Percentiles rank a stretch among this genome's conserved stretches.
phyloP scores from a whole-genome alignment of 768 basidiomycete species.

The Leccinum imitatum region DNA sequence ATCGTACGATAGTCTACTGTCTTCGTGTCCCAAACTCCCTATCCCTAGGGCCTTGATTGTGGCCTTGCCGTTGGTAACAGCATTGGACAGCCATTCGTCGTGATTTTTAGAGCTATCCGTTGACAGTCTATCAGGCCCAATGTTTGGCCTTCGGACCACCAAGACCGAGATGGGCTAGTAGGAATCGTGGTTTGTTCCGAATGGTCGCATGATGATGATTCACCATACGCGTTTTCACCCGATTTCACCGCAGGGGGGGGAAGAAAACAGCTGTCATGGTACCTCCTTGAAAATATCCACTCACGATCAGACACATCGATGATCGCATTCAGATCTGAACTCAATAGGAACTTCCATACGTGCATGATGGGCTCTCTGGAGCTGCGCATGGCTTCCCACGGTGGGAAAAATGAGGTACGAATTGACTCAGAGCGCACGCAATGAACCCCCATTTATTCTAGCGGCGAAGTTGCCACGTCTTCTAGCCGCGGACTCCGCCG shows the following conservation, averaged over 20 bases:
- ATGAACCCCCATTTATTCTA: not conserved
- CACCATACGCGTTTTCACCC: conserved; percentile 8
- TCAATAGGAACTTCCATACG: not conserved
- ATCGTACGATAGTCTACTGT: not conserved
- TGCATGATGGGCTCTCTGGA: not conserved
- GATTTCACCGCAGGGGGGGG: conserved; percentile 1
- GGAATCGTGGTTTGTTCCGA: not conserved
- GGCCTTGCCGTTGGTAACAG: conserved; percentile 10
- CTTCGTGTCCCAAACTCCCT: conserved; percentile 2
- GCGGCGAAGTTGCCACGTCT: conserved; percentile 1
- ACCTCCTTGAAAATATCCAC: not conserved
- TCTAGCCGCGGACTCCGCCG: conserved; percentile 9
- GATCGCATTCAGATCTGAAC: conserved; percentile 2
- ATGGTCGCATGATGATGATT: not conserved
- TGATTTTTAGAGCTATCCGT: not conserved
- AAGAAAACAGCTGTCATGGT: not conserved
- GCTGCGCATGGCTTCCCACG: not conserved
- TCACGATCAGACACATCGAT: not conserved
- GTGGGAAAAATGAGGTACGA: not conserved
- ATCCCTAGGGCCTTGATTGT: conserved; percentile 12
- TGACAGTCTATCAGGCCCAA: not conserved
- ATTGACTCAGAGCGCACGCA: conserved; percentile 5
- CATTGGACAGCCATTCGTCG: conserved; percentile 5
- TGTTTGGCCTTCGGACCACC: conserved; percentile 10
- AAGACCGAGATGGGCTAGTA: conserved; percentile 5